Percentiles rank a stretch among this genome's conserved stretches.
These are phyloP conservation scores for Solanum appendiculatum DNA, from an alignment of 257 asterid species.

Conservation along the genomic window DNA sequence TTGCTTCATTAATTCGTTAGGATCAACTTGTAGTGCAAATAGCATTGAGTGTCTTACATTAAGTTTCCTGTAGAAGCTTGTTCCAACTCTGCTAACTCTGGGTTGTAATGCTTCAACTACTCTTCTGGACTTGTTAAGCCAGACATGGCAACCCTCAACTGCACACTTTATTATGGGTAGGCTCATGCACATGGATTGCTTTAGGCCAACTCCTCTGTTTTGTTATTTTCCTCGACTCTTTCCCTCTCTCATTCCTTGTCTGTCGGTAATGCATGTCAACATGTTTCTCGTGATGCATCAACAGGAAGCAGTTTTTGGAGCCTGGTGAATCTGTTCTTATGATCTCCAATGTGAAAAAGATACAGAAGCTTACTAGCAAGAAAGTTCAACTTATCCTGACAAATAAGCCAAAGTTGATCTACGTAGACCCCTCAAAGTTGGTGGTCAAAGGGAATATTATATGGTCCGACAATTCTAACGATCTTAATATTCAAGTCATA, in stretches of 20 bases:
- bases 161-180: not conserved
- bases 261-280: not conserved
- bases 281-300: not conserved
- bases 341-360: slow-evolving; percentile 92
- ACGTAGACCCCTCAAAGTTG: slow-evolving; percentile 84
- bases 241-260: not conserved
- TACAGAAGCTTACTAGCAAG: slow-evolving; percentile 85
- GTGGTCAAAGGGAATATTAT: slow-evolving; percentile 66
- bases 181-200: not conserved
- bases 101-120: not conserved
- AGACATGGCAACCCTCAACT: not conserved
- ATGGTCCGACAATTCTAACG: slow-evolving; percentile 89
- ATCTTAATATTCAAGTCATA: slow-evolving; percentile 73
- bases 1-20: not conserved
- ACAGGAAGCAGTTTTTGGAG: slow-evolving; percentile 96
- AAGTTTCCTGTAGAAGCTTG: not conserved
- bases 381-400: slow-evolving; percentile 96
- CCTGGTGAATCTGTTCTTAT: slow-evolving; percentile 95
- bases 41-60: not conserved
- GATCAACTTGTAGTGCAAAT: not conserved
- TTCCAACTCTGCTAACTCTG: not conserved
- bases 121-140: not conserved
- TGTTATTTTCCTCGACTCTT: not conserved
- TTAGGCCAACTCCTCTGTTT: not conserved
- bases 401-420: slow-evolving; percentile 82